phyloP scores from a whole-genome alignment of 2,329 filamentous ascomycete genomes.

The Fusarium buxicola region DNA sequence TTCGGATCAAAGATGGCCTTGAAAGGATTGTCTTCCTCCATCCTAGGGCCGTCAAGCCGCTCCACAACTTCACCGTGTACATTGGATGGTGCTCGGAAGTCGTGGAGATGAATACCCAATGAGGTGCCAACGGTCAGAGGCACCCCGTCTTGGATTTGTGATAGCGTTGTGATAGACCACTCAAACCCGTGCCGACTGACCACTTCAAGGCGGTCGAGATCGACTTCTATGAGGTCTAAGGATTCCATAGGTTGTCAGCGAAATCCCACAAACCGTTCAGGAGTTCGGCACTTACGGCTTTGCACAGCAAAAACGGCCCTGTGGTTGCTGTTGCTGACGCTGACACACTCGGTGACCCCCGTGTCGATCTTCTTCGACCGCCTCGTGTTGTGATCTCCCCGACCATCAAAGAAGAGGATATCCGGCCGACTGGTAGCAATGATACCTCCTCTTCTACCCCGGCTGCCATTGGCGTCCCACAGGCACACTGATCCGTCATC shows the following conservation, averaged over 20 bases:
- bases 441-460: constrained; percentile 69
- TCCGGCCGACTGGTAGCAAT: constrained; percentile 73
- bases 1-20: constrained; percentile 62
- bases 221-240: constrained; percentile 78
- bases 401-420: constrained; percentile 70
- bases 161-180: constrained; percentile 86
- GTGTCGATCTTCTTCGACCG: constrained; percentile 76
- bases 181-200: constrained; percentile 79
- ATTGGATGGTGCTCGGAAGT: constrained; percentile 67
- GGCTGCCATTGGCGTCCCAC: constrained; percentile 78
- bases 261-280: background rate
- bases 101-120: constrained; percentile 83
- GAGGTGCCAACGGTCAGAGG: constrained; percentile 89
- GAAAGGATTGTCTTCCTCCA: constrained; percentile 47
- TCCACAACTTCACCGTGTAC: constrained; percentile 51
- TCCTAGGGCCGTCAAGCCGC: constrained; percentile 47
- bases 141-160: constrained; percentile 71
- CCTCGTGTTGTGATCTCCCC: constrained; percentile 57
- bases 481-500: constrained; percentile 90
- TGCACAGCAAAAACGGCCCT: constrained; percentile 85
- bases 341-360: constrained; percentile 83
- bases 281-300: constrained; percentile 62
- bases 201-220: constrained; percentile 78
- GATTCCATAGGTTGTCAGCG: constrained; percentile 3
- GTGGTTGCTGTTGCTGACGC: constrained; percentile 74